phyloP scores from a whole-genome alignment of 2,329 filamentous ascomycete genomes.

The Botrytis pseudocinerea region DNA sequence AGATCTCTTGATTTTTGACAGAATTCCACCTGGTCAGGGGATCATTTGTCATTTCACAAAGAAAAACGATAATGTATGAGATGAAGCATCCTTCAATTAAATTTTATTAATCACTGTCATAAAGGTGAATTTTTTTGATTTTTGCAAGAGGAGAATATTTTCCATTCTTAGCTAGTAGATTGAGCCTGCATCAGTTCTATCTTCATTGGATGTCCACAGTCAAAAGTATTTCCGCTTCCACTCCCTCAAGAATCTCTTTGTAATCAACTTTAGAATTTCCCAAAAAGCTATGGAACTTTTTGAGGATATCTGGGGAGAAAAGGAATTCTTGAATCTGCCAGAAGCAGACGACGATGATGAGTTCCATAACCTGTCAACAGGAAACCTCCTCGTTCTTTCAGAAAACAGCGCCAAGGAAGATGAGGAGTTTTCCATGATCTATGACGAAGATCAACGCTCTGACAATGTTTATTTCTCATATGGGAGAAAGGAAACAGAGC shows the following conservation, averaged over 20 bases:
- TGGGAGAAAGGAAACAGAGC: rapidly evolving
- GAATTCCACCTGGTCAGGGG: neutral
- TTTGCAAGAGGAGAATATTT: neutral
- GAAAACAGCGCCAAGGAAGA: neutral
- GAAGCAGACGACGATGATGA: neutral
- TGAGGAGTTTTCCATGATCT: no score
- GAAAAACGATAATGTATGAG: neutral
- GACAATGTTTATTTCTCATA: rapidly evolving
- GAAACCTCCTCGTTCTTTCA: neutral
- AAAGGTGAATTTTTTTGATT: neutral
- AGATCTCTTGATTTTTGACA: neutral
- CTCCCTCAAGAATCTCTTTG: neutral
- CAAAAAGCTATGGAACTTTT: neutral
- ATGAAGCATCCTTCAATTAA: neutral
- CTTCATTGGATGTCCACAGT: neutral
- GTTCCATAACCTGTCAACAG: neutral
- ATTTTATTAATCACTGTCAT: neutral
- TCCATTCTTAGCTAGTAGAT: neutral
- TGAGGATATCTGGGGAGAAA: no score
- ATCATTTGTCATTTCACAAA: neutral
- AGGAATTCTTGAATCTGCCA: neutral
- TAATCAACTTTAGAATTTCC: neutral
- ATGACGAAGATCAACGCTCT: neutral
- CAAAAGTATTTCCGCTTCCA: neutral
- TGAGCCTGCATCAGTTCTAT: neutral